Percentiles rank a stretch among this genome's conserved stretches.
These are phyloP conservation scores for Yamagishiella unicocca DNA, from an alignment of 139 green algal genomes.

Conservation along the genomic window DNA sequence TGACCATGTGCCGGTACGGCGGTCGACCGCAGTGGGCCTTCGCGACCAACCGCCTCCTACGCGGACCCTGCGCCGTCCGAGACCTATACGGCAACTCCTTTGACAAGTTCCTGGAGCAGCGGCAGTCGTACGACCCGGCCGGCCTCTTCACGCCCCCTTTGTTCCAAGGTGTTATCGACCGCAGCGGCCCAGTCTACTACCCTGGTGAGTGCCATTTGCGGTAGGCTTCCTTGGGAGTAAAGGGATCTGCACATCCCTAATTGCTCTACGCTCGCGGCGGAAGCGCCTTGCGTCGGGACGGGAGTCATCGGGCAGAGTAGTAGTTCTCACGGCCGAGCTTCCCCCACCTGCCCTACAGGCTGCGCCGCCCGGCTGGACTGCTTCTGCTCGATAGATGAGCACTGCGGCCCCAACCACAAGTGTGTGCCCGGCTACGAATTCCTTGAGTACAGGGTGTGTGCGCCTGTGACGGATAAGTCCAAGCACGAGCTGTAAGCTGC, in stretches of 20 bases:
- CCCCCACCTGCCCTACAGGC: neutral
- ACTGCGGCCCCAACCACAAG: conserved; percentile 42
- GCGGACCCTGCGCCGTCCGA: conserved; percentile 31
- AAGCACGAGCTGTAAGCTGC: conserved; percentile 32
- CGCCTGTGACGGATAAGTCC: neutral
- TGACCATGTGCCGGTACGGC: conserved; percentile 56
- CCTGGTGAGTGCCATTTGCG: conserved; percentile 32
- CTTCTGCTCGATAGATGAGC: conserved; percentile 40
- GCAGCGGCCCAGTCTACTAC: neutral
- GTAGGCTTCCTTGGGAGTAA: too few relatives aligned
- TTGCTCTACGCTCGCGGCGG: too few relatives aligned
- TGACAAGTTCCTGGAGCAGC: conserved; percentile 46
- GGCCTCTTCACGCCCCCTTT: conserved; percentile 39
- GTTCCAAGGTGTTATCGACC: conserved; percentile 1
- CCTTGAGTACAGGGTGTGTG: conserved; percentile 51
- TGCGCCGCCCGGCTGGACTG: conserved; percentile 46
- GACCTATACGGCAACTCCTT: conserved; percentile 40
- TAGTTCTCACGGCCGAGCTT: too few relatives aligned
- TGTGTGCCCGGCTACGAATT: conserved; percentile 48
- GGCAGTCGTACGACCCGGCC: conserved; percentile 33
- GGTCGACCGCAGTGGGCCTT: conserved; percentile 46
- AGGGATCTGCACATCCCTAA: too few relatives aligned
- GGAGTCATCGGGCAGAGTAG: too few relatives aligned
- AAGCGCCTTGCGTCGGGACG: too few relatives aligned
- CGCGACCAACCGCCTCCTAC: conserved; percentile 49